Evolutionary conservation across 225 moss, liverwort and hornwort genomes (phyloP), one percentile per base, ranked within the genome.

Genomic region (Marchantia paleacea): DNA sequence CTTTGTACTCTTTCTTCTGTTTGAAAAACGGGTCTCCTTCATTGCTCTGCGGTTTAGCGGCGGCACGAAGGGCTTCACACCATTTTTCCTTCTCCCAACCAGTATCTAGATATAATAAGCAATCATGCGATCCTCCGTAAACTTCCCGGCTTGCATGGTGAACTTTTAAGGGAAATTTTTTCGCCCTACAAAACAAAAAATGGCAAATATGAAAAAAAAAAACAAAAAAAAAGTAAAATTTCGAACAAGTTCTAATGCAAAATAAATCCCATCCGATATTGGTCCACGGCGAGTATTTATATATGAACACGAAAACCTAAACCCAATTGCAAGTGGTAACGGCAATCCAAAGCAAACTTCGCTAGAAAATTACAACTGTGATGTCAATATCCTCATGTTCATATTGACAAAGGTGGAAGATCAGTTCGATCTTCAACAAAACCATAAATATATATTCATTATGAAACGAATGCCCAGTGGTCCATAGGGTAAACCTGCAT

Each of bases 1-100:
- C 88, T 81, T 78, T 83, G 75, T 86, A 99, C 81, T 84, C 84
- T 49, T 88, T 89, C 78, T 91, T 99, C 77, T 84, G 28, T 53
- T 90, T 84, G 77, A 64, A 81, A 47, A 82, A 90, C 85, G 82
- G 84, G 7, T 82, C 84, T 12, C 80, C 76, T 13, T 78, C 25
- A 77, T 80, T 74, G 74, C 51, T 69, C n/a, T 72, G 76, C 63
- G 80, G 75, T 70, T 54, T 78, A 4, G 85, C 83, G 47, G 87
- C 85, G 30, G 69, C 85, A 25, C 89, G 83, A 16, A 90, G 83
- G 57, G 87, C 87, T 50, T 85, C 83, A 75, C 89, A 84, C 89
- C 89, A 90, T 72, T 83, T 80, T 72, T 90, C 89, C 58, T 90
- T 90, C 72, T 90, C 87, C 80, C 85, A 84, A 22, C 87, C 81